A percentile compares a stretch with the other conserved stretches of the same genome.
Conservation (phyloP, 139 green algal species). For the Chlamydomonas sphaeroides region DNA sequence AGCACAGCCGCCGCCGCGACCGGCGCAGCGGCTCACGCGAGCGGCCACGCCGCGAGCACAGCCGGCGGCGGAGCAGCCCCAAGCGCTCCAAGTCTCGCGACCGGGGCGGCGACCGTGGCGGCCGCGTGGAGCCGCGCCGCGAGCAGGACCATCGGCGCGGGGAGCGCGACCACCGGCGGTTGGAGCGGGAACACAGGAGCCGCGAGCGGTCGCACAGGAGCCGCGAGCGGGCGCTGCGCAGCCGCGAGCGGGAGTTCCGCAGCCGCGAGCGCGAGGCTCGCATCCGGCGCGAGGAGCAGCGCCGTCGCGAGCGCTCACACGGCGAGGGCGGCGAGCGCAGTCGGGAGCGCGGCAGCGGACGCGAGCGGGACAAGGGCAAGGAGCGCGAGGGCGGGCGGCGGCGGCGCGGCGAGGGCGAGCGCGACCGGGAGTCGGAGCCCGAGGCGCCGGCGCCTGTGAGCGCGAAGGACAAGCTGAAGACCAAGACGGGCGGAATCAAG, state of each 20-base stretch:
- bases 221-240: conserved; percentile 10
- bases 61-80: neutral
- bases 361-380: too few relatives aligned
- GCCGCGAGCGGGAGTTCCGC: conserved; percentile 26
- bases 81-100: neutral
- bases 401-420: neutral
- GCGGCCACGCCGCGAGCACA: too few relatives aligned
- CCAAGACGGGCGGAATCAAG: conserved; percentile 34
- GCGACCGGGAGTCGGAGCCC: neutral
- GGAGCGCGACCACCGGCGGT: conserved; percentile 10
- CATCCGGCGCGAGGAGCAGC: too few relatives aligned
- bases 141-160: neutral
- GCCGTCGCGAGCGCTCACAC: neutral
- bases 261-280: conserved; percentile 33
- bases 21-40: neutral
- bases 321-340: neutral
- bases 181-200: conserved; percentile 22
- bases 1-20: conserved; percentile 7
- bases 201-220: conserved; percentile 20
- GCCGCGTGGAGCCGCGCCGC: neutral
- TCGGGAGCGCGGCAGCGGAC: too few relatives aligned
- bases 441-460: conserved; percentile 1
- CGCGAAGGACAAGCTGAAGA: conserved; percentile 21
- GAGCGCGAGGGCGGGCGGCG: neutral
- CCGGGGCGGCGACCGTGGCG: neutral